Percentiles rank a stretch among this genome's conserved stretches.
phyloP scores from a whole-genome alignment of 805 yeast species.

The Metschnikowia proteae region DNA sequence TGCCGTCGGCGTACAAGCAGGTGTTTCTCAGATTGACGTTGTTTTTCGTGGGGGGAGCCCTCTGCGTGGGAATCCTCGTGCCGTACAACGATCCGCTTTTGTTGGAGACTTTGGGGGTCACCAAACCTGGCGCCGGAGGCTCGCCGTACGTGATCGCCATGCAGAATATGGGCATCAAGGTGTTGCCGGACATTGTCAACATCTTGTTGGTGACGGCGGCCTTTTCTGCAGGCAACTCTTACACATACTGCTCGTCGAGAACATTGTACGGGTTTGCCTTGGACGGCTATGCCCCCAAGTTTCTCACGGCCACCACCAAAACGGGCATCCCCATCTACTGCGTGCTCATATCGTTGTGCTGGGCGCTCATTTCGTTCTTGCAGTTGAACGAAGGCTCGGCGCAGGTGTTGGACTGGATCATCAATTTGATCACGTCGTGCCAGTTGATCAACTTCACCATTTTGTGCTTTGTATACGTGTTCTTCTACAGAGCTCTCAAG shows the following conservation, averaged over 20 bases:
- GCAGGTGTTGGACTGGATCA: constrained; percentile 32
- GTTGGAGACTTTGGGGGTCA: constrained; percentile 54
- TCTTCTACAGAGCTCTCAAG: constrained; percentile 17
- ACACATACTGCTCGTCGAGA: constrained; percentile 73
- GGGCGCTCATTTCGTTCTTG: constrained; percentile 63
- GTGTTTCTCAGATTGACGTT: constrained; percentile 66
- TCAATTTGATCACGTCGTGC: constrained; percentile 31
- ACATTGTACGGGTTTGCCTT: constrained; percentile 67
- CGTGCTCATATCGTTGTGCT: constrained; percentile 39
- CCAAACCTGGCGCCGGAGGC: constrained; percentile 70
- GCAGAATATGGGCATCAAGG: constrained; percentile 57
- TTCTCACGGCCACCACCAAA: constrained; percentile 50
- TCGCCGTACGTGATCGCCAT: constrained; percentile 86
- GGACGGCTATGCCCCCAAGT: constrained; percentile 72
- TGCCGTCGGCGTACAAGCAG: constrained; percentile 77
- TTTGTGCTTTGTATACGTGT: constrained; percentile 21
- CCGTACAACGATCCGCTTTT: constrained; percentile 60
- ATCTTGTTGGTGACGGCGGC: constrained; percentile 75
- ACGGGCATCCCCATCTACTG: constrained; percentile 47
- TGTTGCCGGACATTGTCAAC: constrained; percentile 71
- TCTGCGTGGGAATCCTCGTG: constrained; percentile 74
- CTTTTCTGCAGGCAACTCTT: constrained; percentile 78
- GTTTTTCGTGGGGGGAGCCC: constrained; percentile 68
- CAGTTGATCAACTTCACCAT: constrained; percentile 27
- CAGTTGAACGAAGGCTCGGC: constrained; percentile 42